Base-by-base conservation (phyloP, 345 rosid species). In the Atalantia buxifolia region DNA sequence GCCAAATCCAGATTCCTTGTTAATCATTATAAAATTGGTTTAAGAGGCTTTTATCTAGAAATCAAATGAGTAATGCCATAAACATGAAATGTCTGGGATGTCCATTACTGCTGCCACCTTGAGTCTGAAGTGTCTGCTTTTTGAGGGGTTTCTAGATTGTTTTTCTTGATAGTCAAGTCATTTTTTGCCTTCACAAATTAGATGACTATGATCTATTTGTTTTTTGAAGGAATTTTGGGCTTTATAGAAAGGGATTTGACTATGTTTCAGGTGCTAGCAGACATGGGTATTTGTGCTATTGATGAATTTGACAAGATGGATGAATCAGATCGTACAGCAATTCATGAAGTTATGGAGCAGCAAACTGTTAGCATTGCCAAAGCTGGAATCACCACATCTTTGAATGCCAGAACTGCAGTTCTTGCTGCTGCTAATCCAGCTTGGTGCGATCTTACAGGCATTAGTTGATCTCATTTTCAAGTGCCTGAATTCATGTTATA, bases 281-380 rank as follows among this genome's bases (percentile, higher is more conserved):
- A 96, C 83, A 96, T 94, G 99, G 98, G 99, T 77, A 96, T 96
- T 42, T 96, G 99, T 85, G 99, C 99, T 75, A 96, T 96, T 83
- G 99, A 96, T 81, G 99, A 96, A 84, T 96, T 96, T 81, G 99
- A 96, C 85, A 96, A 96, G 90, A 96, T 96, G 99, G 99, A 96
- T 74, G 99, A 96, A 82, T 94, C 93, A 40, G 99, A 96, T 87
- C 95, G 99, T 72, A 94, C 99, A 38, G 94, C 98, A 22, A 96
- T 96, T 76, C 99, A 96, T 76, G 99, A 96, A 83, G 99, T 96
- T 72, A 96, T 94, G 98, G 98, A 94, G 86, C 99, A 94, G 88
- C 99, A 96, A 87, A 96, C 99, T 75, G 98, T 96, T 40, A 96
- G 99, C 90, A 96, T 96, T 80, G 99, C 99, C 6, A 96, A 96